These are phyloP conservation scores for Actinomucor elegans DNA, from an alignment of 371 early-diverging fungal species.

Conservation along the genomic window DNA sequence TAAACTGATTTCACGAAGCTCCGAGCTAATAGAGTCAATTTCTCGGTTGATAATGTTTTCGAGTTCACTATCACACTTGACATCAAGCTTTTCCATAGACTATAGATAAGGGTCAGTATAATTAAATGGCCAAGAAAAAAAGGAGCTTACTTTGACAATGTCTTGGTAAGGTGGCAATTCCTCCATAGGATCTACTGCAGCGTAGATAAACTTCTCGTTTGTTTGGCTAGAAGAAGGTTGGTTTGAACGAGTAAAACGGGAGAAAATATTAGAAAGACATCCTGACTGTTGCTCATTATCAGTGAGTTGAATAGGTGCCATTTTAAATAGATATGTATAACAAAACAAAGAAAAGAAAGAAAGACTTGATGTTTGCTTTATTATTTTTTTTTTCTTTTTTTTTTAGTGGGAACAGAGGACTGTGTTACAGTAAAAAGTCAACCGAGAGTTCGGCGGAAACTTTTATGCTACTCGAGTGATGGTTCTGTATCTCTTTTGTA, in stretches of 20 bases:
- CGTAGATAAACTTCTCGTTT: constrained; percentile 18
- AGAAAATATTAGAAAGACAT: constrained; percentile 10
- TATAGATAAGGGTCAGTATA: neutral
- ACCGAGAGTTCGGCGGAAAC: constrained; percentile 15
- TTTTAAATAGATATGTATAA: neutral
- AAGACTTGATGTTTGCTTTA: too few relatives aligned
- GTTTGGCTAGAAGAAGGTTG: neutral
- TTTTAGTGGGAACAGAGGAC: constrained; percentile 2
- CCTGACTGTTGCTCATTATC: constrained; percentile 9
- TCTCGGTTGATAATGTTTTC: constrained; percentile 28
- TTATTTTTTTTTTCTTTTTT: too few relatives aligned
- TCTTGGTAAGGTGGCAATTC: constrained; percentile 24
- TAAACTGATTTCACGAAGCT: constrained; percentile 57
- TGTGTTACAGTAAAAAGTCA: constrained; percentile 2
- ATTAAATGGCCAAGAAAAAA: too few relatives aligned
- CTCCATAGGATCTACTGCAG: constrained; percentile 14
- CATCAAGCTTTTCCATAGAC: constrained; percentile 20
- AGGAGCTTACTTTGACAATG: constrained; percentile 18
- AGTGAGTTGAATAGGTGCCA: constrained; percentile 24
- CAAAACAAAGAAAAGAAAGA: constrained; percentile 8
- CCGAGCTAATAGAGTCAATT: constrained; percentile 43
- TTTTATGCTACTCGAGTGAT: constrained; percentile 16
- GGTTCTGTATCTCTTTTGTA: constrained; percentile 10
- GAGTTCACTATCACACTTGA: constrained; percentile 21
- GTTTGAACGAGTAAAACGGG: neutral